Conservation (phyloP, 2,329 filamentous ascomycete genomes). For the Teratosphaeria viscida region DNA sequence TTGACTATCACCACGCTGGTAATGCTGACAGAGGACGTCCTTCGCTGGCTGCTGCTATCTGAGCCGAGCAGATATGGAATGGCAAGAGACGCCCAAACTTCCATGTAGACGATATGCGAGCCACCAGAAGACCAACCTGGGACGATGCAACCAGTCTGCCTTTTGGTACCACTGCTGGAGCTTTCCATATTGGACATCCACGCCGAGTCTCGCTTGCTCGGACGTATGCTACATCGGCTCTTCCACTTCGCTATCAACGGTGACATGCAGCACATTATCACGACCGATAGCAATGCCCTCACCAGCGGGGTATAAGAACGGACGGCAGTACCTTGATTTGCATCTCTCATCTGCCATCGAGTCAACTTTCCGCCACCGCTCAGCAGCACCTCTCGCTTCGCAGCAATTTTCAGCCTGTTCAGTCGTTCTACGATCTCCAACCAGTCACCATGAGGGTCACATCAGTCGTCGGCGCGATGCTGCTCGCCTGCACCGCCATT, state of each 20-base stretch:
- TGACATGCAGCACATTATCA: not conserved
- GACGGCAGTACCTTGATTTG: not conserved
- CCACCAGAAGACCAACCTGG: not conserved
- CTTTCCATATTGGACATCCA: not conserved
- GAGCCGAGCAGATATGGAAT: not conserved
- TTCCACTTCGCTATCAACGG: not conserved
- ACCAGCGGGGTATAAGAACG: not conserved
- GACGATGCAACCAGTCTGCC: not conserved
- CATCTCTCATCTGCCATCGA: not conserved
- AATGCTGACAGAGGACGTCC: not conserved
- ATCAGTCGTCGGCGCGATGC: conserved; percentile 23
- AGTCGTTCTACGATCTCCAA: not conserved
- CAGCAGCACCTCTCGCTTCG: not conserved
- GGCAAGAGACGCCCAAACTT: not conserved
- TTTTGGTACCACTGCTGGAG: not conserved
- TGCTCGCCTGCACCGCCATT: conserved; percentile 33
- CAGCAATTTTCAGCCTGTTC: not conserved
- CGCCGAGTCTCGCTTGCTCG: not conserved
- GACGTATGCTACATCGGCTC: not conserved
- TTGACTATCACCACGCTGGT: not conserved
- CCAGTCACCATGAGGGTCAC: conserved; percentile 40
- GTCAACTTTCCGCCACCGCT: not conserved
- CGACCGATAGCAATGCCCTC: not conserved
- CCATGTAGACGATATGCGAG: not conserved
- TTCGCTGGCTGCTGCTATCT: not conserved